A percentile compares a stretch with the other conserved stretches of the same genome.
These are phyloP conservation scores for Sinapis alba DNA, from an alignment of 441 rosid species.

Conservation along the genomic window DNA sequence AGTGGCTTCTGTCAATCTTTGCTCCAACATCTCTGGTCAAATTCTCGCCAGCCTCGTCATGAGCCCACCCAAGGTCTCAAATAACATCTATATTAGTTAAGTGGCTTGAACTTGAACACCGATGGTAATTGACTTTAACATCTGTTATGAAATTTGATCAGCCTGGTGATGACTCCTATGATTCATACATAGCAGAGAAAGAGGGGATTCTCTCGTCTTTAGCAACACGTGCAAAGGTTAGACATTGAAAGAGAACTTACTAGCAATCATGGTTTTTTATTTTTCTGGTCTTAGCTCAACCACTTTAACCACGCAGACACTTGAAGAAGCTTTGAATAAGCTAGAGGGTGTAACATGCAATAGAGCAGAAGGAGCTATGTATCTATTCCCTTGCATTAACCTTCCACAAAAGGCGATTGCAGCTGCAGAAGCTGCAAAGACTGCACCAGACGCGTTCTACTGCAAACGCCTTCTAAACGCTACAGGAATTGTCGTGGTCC, in stretches of 20 bases:
- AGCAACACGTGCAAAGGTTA: conserved; percentile 90
- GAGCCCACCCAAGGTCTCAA: conserved; percentile 94
- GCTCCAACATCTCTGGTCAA: conserved; percentile 94
- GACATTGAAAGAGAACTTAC: conserved; percentile 5
- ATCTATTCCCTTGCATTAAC: conserved; percentile 75
- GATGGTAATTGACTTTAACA: neutral
- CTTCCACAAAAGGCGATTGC: conserved; percentile 85
- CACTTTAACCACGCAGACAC: conserved; percentile 55
- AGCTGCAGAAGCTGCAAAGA: conserved; percentile 78
- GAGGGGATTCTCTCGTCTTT: conserved; percentile 87
- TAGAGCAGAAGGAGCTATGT: conserved; percentile 99
- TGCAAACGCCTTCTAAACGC: conserved; percentile 81
- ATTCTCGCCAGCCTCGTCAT: conserved; percentile 96
- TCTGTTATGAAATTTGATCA: conserved; percentile 37
- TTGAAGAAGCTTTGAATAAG: conserved; percentile 83
- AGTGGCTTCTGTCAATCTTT: conserved; percentile 94
- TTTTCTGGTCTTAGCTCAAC: neutral
- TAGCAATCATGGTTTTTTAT: neutral
- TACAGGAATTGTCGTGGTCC: conserved; percentile 92
- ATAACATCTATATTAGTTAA: neutral
- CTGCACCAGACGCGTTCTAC: conserved; percentile 83
- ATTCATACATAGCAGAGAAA: conserved; percentile 78
- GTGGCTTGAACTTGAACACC: neutral
- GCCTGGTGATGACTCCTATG: conserved; percentile 96
- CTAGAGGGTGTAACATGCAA: conserved; percentile 95